Percentiles rank a stretch among this genome's conserved stretches.
phyloP scores from a whole-genome alignment of 768 basidiomycete species.

The Panellus pusillus region DNA sequence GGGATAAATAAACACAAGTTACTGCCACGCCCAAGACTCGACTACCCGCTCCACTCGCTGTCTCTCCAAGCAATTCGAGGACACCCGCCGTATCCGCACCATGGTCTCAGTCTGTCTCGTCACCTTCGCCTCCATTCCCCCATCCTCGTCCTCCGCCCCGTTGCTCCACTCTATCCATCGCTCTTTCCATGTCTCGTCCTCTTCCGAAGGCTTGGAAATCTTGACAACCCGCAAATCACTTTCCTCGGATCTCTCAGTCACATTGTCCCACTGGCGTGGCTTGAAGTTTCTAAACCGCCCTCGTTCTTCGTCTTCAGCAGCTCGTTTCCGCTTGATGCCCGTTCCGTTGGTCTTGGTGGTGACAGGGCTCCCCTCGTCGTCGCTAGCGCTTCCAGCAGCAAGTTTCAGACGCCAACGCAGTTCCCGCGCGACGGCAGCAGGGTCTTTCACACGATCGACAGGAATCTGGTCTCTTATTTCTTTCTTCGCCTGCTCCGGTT shows the following conservation, averaged over 20 bases:
- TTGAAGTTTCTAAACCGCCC: constrained; percentile 63
- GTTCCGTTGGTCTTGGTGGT: constrained; percentile 25
- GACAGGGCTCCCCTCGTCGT: constrained; percentile 54
- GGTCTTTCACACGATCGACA: constrained; percentile 77
- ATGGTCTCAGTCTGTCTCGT: constrained; percentile 48
- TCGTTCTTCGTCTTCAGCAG: constrained; percentile 32
- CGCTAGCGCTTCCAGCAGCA: constrained; percentile 61
- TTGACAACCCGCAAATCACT: constrained; percentile 39
- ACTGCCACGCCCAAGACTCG: constrained; percentile 67
- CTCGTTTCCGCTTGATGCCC: constrained; percentile 45
- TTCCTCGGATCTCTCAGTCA: constrained; percentile 43
- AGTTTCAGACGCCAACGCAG: constrained; percentile 78
- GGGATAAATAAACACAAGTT: neutral
- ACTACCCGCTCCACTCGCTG: constrained; percentile 68
- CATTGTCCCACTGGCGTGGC: constrained; percentile 65
- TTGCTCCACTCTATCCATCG: constrained; percentile 40
- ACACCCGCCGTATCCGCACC: constrained; percentile 58
- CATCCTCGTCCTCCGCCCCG: constrained; percentile 33
- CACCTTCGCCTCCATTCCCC: constrained; percentile 38
- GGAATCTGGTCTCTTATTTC: constrained; percentile 84
- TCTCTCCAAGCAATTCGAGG: constrained; percentile 55
- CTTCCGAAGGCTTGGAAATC: constrained; percentile 37
- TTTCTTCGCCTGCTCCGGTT: constrained; percentile 68
- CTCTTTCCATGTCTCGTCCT: constrained; percentile 43
- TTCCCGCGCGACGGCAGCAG: constrained; percentile 78